Percentiles rank a stretch among this genome's conserved stretches.
These are phyloP conservation scores for Veloporphyrellus conicus DNA, from an alignment of 1,284 basidiomycete genomes.

Conservation along the genomic window DNA sequence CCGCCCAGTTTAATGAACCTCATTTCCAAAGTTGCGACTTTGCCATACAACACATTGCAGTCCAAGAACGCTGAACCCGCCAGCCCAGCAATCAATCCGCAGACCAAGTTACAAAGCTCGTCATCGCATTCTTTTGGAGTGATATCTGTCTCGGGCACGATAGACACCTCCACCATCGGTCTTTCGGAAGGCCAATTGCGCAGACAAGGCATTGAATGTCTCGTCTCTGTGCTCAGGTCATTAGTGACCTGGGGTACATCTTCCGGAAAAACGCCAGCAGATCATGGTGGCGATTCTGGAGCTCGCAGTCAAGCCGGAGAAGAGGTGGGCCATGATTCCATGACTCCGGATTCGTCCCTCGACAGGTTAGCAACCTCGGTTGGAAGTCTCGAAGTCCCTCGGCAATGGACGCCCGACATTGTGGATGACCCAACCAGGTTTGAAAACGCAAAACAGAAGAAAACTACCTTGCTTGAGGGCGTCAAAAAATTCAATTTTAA, in stretches of 20 bases:
- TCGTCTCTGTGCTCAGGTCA: slow-evolving; percentile 82
- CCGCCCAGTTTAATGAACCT: slow-evolving; percentile 84
- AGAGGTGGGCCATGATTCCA: slow-evolving; percentile 46
- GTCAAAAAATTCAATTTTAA: slow-evolving; percentile 99
- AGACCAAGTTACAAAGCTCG: slow-evolving; percentile 45
- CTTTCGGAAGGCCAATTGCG: slow-evolving; percentile 81
- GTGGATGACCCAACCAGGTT: slow-evolving; percentile 89
- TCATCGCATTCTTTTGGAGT: slow-evolving; percentile 64
- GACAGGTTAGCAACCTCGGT: slow-evolving; percentile 46
- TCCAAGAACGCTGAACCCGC: slow-evolving; percentile 53
- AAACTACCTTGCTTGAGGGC: slow-evolving; percentile 92
- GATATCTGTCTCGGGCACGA: slow-evolving; percentile 60
- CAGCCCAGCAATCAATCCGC: slow-evolving; percentile 56
- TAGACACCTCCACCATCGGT: slow-evolving; percentile 62
- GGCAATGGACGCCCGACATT: slow-evolving; percentile 71
- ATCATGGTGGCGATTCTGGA: slow-evolving; percentile 40
- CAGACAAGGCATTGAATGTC: slow-evolving; percentile 85
- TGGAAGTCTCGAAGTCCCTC: slow-evolving; percentile 48
- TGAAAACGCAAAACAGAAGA: slow-evolving; percentile 95
- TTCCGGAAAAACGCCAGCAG: slow-evolving; percentile 47
- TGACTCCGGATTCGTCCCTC: slow-evolving; percentile 51
- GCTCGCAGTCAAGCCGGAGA: slow-evolving; percentile 48
- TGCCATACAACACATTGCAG: slow-evolving; percentile 54
- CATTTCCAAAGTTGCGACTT: slow-evolving; percentile 83
- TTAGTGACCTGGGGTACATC: slow-evolving; percentile 86